Conservation (phyloP, 257 asterid species). For the Solanum chmielewskii region DNA sequence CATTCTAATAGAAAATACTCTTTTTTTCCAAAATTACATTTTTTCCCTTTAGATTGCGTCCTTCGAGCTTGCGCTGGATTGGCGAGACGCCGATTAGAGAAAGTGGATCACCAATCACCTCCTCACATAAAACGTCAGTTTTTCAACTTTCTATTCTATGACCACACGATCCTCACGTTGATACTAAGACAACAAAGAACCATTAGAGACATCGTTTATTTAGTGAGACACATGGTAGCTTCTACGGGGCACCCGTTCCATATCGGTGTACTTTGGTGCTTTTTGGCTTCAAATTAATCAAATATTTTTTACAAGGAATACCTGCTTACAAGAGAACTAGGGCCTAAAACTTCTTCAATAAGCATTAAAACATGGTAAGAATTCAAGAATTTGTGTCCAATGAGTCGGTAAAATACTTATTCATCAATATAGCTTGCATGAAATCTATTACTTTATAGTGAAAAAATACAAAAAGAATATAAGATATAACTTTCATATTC, state of each 20-base stretch:
- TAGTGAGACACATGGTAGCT: background rate
- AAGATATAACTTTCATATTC: background rate
- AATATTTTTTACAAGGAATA: background rate
- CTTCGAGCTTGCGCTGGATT: background rate
- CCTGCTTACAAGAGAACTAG: background rate
- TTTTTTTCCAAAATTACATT: too few species aligned
- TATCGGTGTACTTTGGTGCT: background rate
- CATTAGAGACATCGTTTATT: background rate
- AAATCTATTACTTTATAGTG: too few species aligned
- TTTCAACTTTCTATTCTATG: too few species aligned
- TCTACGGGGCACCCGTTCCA: background rate
- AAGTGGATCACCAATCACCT: background rate
- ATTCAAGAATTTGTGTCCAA: background rate
- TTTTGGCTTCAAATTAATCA: background rate
- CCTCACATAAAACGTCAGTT: background rate
- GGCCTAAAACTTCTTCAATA: background rate
- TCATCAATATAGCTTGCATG: background rate
- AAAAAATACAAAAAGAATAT: too few species aligned
- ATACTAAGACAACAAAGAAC: background rate
- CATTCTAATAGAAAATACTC: too few species aligned
- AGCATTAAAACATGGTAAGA: background rate
- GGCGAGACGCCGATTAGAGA: background rate
- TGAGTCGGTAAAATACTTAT: background rate
- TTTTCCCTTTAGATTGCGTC: too few species aligned
- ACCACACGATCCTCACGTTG: background rate